Conservation (phyloP, 495 filamentous ascomycete genomes). For the Neurospora tetrasperma region DNA sequence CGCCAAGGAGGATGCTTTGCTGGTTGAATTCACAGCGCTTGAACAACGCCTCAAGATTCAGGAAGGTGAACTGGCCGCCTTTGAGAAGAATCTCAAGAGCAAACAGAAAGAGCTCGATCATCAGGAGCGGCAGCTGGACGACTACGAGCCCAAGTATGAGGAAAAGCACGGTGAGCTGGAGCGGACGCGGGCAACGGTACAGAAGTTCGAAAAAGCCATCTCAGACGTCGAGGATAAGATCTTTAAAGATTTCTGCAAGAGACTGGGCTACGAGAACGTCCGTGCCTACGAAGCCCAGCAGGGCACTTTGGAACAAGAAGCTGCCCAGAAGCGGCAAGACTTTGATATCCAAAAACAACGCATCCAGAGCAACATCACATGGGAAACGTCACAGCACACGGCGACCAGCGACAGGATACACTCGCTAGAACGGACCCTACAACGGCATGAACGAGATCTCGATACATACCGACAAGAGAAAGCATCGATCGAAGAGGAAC, state of each 20-base stretch:
- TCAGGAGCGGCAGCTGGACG: constrained; percentile 56
- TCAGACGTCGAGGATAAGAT: constrained; percentile 80
- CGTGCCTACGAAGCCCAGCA: constrained; percentile 89
- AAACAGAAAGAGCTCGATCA: constrained; percentile 77
- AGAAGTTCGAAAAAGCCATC: constrained; percentile 65
- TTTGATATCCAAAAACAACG: constrained; percentile 76
- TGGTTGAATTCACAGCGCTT: constrained; percentile 72
- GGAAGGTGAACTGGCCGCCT: constrained; percentile 65
- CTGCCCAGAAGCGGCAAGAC: constrained; percentile 71
- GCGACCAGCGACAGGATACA: constrained; percentile 60
- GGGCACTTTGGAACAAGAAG: constrained; percentile 81
- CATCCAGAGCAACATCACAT: constrained; percentile 68
- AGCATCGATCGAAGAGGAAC: constrained; percentile 56
- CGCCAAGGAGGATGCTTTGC: constrained; percentile 67
- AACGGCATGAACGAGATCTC: constrained; percentile 54
- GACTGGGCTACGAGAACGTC: constrained; percentile 79
- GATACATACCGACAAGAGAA: constrained; percentile 64
- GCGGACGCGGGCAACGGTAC: constrained; percentile 52
- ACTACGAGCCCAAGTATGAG: constrained; percentile 67
- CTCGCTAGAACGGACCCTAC: constrained; percentile 51
- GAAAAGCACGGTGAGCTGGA: constrained; percentile 59
- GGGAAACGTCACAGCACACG: constrained; percentile 61
- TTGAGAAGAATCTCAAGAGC: constrained; percentile 75
- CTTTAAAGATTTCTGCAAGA: constrained; percentile 76
- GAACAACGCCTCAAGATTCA: constrained; percentile 63